Evolutionary conservation across 345 rosid genomes (phyloP).

Genomic region (Sisymbrium altissimum): DNA sequence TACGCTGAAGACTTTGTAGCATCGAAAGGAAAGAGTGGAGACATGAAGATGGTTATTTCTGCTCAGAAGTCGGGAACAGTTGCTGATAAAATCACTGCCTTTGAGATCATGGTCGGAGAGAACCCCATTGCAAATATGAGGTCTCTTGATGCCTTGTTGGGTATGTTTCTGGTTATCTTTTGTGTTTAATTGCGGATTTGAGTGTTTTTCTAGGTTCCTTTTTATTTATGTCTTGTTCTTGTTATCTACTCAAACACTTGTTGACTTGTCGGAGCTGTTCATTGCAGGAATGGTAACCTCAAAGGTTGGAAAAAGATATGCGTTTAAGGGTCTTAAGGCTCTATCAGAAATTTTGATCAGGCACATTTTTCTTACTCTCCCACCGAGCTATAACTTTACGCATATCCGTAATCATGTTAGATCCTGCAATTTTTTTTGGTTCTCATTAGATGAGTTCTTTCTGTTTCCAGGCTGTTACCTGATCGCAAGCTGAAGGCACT

Average conservation of each 20-base stretch:
- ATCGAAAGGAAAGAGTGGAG: slow-evolving; percentile 69
- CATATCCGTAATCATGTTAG: not conserved
- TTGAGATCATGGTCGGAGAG: slow-evolving; percentile 81
- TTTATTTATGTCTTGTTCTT: not conserved
- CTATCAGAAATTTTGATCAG: slow-evolving; percentile 77
- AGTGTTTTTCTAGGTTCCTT: not conserved
- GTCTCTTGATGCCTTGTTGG: slow-evolving; percentile 87
- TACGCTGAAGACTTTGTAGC: slow-evolving; percentile 60
- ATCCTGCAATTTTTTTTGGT: not conserved
- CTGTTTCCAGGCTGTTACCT: slow-evolving; percentile 64
- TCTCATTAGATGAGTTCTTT: not conserved
- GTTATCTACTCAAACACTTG: not conserved
- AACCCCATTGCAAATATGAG: slow-evolving; percentile 86
- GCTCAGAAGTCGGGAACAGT: slow-evolving; percentile 95
- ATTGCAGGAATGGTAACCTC: slow-evolving; percentile 87
- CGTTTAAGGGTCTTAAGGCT: slow-evolving; percentile 83
- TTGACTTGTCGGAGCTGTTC: slow-evolving; percentile 10
- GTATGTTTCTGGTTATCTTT: slow-evolving; percentile 35
- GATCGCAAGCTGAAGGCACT: slow-evolving; percentile 93
- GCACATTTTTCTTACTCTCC: slow-evolving; percentile 31
- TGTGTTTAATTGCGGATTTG: not conserved
- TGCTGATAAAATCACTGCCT: slow-evolving; percentile 88
- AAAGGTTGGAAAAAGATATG: slow-evolving; percentile 92
- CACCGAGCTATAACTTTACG: not conserved
- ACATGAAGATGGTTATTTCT: slow-evolving; percentile 79